A percentile compares a stretch with the other conserved stretches of the same genome.
Conservation (phyloP, 2,329 filamentous ascomycete genomes). For the Fusarium sterilihyphosum region DNA sequence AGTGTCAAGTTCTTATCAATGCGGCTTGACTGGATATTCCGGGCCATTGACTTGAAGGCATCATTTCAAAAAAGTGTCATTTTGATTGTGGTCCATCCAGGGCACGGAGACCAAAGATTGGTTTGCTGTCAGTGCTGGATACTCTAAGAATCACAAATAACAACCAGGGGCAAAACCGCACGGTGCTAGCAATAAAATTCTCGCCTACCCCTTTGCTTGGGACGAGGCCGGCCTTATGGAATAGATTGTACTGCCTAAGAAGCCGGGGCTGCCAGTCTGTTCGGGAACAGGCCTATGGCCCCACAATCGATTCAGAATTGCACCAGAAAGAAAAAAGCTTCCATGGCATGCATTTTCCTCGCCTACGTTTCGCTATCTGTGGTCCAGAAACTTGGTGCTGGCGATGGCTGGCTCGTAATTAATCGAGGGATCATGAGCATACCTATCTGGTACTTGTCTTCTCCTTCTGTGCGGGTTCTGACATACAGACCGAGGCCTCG, state of each 20-base stretch:
- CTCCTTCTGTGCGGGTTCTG: not conserved
- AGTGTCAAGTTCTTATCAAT: not conserved
- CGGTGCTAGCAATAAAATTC: not conserved
- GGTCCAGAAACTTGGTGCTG: constrained; percentile 8
- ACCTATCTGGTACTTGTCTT: not conserved
- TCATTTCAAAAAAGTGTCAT: not conserved
- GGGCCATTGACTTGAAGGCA: not conserved
- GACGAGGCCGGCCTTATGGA: constrained; percentile 30
- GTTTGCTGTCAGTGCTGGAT: not conserved
- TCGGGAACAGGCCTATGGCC: constrained; percentile 8
- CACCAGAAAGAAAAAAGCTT: not conserved
- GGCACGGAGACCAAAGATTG: constrained; percentile 5
- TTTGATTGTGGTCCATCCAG: not conserved
- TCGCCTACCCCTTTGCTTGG: not conserved
- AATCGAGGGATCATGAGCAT: not conserved
- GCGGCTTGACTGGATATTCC: constrained; percentile 2
- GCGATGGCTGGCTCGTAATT: not conserved
- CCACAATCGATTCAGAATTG: constrained; percentile 20
- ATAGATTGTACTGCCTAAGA: not conserved
- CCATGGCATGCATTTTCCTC: constrained; percentile 5
- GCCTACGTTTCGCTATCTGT: not conserved
- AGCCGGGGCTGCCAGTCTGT: constrained; percentile 12
- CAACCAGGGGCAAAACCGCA: not conserved
- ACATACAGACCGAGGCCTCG: not conserved
- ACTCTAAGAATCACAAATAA: not conserved